These are phyloP conservation scores for Haplosporangium gracile DNA, from an alignment of 192 early-diverging fungal genomes.

Conservation along the genomic window DNA sequence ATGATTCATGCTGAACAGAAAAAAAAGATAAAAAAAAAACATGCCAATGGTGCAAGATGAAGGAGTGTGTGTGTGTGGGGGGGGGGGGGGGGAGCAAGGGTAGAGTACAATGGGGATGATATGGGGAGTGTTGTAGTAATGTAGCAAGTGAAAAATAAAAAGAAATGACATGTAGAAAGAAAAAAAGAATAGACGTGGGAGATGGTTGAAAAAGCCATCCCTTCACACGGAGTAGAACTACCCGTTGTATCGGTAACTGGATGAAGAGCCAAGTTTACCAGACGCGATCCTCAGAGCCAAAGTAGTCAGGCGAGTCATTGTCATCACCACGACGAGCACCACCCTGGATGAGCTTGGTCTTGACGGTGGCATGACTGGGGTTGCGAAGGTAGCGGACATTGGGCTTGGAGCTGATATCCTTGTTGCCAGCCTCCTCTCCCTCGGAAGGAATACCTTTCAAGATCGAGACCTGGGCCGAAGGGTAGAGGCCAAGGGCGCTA, in stretches of 20 bases:
- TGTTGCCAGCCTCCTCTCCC: conserved; percentile 24
- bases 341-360: conserved; percentile 44
- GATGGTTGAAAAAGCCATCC: too few relatives aligned
- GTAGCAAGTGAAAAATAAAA: neutral
- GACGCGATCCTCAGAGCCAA: conserved; percentile 50
- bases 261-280: conserved; percentile 21
- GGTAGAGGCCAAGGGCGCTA: conserved; percentile 14
- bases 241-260: neutral
- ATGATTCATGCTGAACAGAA: neutral
- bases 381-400: conserved; percentile 50
- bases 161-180: neutral
- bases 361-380: conserved; percentile 45
- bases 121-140: neutral
- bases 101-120: neutral
- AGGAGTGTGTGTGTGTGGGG: neutral
- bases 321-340: conserved; percentile 38
- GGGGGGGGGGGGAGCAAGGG: neutral
- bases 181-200: neutral
- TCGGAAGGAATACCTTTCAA: conserved; percentile 49
- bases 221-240: neutral
- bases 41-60: neutral
- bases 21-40: neutral
- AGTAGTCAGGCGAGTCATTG: conserved; percentile 42
- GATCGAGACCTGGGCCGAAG: conserved; percentile 19
- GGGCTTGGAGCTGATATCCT: conserved; percentile 30